Evolutionary conservation across 345 rosid species (phyloP).

Genomic region (Hibiscus syriacus): DNA sequence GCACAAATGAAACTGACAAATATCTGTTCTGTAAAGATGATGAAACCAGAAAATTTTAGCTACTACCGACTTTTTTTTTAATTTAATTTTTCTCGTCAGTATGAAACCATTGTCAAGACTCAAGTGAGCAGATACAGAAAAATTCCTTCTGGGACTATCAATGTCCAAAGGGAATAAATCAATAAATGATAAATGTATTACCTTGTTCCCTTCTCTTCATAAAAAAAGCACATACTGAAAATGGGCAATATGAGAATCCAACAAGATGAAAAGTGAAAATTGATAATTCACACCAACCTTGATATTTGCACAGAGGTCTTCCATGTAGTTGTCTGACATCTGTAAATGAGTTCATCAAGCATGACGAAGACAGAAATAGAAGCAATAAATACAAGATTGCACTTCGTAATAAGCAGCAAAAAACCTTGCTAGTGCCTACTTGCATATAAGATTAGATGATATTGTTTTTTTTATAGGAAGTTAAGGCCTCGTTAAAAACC

Average conservation of each 20-base stretch:
- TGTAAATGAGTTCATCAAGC: neutral
- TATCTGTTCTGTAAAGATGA: neutral
- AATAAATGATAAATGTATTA: neutral
- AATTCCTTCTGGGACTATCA: neutral
- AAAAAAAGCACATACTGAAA: neutral
- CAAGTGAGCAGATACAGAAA: neutral
- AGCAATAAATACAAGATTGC: neutral
- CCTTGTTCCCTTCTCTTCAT: neutral
- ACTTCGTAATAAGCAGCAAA: neutral
- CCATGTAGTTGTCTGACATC: neutral
- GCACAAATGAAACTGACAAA: neutral
- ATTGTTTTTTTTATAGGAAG: too few species aligned
- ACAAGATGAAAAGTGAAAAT: neutral
- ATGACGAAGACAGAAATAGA: neutral
- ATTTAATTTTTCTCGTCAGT: neutral
- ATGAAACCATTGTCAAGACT: neutral
- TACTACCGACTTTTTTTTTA: neutral
- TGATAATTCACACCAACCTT: neutral
- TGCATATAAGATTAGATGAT: neutral
- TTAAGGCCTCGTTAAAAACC: too few species aligned
- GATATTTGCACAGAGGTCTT: neutral
- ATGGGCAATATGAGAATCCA: neutral
- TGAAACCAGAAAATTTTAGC: neutral
- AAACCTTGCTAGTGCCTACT: neutral
- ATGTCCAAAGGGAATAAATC: neutral